phyloP scores from a whole-genome alignment of 2,329 filamentous ascomycete genomes.

The Fusarium dimerum region DNA sequence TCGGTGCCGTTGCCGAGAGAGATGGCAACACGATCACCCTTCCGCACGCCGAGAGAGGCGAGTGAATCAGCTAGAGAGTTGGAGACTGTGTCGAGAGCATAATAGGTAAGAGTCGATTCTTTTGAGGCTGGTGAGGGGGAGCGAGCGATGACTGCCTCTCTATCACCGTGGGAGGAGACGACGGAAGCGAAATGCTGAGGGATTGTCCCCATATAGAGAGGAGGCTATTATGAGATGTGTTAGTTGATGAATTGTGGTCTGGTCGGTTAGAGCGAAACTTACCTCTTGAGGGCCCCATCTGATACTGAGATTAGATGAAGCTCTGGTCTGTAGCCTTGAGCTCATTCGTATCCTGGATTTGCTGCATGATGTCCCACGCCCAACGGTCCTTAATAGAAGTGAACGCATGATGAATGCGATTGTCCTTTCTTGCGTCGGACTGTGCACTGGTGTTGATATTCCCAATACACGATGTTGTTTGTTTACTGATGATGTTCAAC shows the following conservation, averaged over 20 bases:
- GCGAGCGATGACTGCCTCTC: constrained; percentile 57
- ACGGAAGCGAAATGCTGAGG: constrained; percentile 70
- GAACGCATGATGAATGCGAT: neutral
- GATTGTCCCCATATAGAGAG: constrained; percentile 67
- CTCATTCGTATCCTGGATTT: neutral
- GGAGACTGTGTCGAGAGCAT: constrained; percentile 71
- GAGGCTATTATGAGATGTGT: constrained; percentile 52
- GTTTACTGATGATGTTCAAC: no score
- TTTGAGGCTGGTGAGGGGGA: constrained; percentile 45
- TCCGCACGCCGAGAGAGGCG: constrained; percentile 68
- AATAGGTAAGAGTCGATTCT: constrained; percentile 73
- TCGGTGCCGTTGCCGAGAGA: constrained; percentile 84
- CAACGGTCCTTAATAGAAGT: neutral
- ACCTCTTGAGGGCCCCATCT: constrained; percentile 34
- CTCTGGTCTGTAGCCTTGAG: constrained; percentile 14
- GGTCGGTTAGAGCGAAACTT: constrained; percentile 3
- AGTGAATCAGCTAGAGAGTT: constrained; percentile 75
- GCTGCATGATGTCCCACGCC: neutral
- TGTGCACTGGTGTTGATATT: no score
- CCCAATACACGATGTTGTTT: no score
- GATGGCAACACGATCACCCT: constrained; percentile 83
- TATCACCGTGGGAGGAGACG: constrained; percentile 65
- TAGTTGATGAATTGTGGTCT: neutral
- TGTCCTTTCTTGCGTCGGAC: no score
- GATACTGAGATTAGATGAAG: constrained; percentile 29